Base-by-base conservation (phyloP, 805 yeast species). In the Helenozyma rhizophorensis region DNA sequence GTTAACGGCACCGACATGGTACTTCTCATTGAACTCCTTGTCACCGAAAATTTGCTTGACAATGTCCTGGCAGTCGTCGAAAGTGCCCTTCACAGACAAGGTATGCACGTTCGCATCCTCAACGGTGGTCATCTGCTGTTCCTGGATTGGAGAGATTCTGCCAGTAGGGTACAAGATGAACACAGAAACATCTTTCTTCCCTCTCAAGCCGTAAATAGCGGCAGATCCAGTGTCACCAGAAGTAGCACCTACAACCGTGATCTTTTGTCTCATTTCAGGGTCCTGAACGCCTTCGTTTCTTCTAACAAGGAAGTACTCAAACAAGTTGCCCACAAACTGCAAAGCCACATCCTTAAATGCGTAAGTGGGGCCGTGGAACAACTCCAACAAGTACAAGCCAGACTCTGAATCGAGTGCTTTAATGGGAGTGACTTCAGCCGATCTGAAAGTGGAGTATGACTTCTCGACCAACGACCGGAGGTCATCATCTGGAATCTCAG, bases 171-270 rank as follows among this genome's bases (percentile, higher is more conserved):
- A 93, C 50, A 93, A 68, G 45, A 93, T 93, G 63, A 93, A 93
- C 14, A 93, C 98, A 19, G 94, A 83, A n/a, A 93, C 96, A 59
- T 93, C 97, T 63, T 88, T 84, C 66, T 93, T 93, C 60, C 94
- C 94, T 66, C 98, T 77, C 47, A 93, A 74, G 34, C 99, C 99
- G 64, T 93, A 93, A 48, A 93, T 93, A 42, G 99, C 98, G 34
- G 99, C 99, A 33, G 96, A 84, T 39, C 99, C 99, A 28, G 99
- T 93, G 54, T 93, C 99, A 55, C 99, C 99, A 28, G 95, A 83
- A 17, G 99, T 93, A 27, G 99, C 99, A 54, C 99, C 99, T 37
- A 93, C 96, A 45, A 93, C 97, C 23, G 99, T 93, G 53, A 93
- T 71, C 39, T 76, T 75, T 48, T 87, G 93, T 57, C 90, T 74